Evolutionary conservation across 139 green algal genomes (phyloP), one percentile per base, ranked within the genome.

Genomic region (Pleodorina starrii): DNA sequence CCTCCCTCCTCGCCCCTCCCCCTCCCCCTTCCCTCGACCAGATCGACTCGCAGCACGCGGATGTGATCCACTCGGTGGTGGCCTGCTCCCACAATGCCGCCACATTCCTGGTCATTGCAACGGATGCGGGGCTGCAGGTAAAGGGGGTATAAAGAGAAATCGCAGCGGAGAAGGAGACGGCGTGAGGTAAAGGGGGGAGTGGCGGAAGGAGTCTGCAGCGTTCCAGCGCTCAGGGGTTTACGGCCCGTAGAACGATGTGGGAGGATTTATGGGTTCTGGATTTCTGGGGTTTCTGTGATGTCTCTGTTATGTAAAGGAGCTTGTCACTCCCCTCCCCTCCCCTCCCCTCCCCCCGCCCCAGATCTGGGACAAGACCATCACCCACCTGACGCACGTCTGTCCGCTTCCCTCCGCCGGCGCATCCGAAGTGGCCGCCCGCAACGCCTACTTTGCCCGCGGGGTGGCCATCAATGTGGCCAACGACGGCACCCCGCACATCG

Each of bases 311-410:
- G n/a, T n/a, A n/a, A n/a, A n/a, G n/a, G n/a, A n/a, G n/a, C n/a
- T n/a, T n/a, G n/a, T n/a, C n/a, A n/a, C n/a, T n/a, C n/a, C n/a
- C n/a, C n/a, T n/a, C 32, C 63, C 11, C 69, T 46, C 6, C 71
- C 12, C 71, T 0, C 40, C 10, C 36, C 14, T 36, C 42, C 46
- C 43, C 35, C 11, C 51, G n/a, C 9, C 9, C 14, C 80, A 93
- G 91, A 76, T 93, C 14, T 93, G 91, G 91, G 91, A 93, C 60
- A 86, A 89, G 27, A 54, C 77, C 27, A 63, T 50, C 0, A 51
- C 69, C 27, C 77, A 89, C 69, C 77, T 91, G 46, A 79, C 90
- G 69, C 87, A 90, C 46, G 69, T 91, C 9, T 87, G 59, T 81
- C 66, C 76, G 36, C 84, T 91, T 54, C 91, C 91, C 27, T 32